Evolutionary conservation across 129 eudicot genomes (phyloP), one percentile per base, ranked within the genome.

Genomic region (Dittrichia graveolens): DNA sequence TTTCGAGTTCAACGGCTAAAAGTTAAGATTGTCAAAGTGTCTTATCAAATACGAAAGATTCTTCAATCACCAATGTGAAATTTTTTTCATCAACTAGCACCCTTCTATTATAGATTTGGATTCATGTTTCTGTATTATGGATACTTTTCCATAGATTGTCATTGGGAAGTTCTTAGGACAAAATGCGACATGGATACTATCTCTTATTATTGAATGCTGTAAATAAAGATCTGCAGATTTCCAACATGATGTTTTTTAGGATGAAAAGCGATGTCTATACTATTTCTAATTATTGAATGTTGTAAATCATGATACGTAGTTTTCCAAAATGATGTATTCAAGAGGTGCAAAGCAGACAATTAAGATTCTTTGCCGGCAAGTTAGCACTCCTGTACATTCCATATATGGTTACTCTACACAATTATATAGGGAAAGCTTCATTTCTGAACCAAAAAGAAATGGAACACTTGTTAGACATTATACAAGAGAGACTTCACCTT

Each of bases 301-400:
- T 74, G 69, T 60, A 65, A 57, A 73, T 77, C 46, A 69, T 42
- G 58, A 44, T 58, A n/a, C 74, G 73, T 71, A 83, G 71, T 53
- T 24, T 19, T 50, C 64, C 44, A 46, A 69, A 63, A 89, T 89
- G 91, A 82, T 79, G 69, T 78, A 79, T 12, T 64, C 84, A 8
- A 76, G 81, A 69, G 84, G 84, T 53, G 89, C 89, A 70, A 89
- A 77, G 62, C 87, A 83, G 71, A 83, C 90, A 2, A 61, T 89
- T 74, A 88, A 73, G 76, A 65, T 82, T 54, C 60, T 93, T 5
- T 78, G 61, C 69, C 78, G 80, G 82, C 85, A 78, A 77, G 42
- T 81, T 34, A 81, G 81, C 67, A 66, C 80, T 69, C 78, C 84
- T 15, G 41, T 76, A 55, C 65, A 75, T 61, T 75, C 73, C 60